Percentiles rank a stretch among this genome's conserved stretches.
phyloP scores from a whole-genome alignment of 73 alveolate genomes.

The Diophrys appendiculata region DNA sequence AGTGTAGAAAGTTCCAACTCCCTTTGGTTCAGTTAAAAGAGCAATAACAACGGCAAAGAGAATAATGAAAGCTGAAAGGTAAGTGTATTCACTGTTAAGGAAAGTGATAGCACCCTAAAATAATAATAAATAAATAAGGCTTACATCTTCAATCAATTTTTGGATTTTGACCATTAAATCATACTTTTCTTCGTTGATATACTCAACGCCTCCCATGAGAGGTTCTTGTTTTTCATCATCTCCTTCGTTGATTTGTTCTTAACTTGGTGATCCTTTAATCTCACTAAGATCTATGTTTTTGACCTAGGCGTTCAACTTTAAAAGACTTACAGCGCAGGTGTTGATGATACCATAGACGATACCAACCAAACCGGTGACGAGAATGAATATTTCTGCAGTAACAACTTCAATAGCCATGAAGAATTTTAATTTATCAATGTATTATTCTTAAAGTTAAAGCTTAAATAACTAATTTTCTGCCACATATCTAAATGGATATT shows the following conservation, averaged over 20 bases:
- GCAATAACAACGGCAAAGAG: conserved; percentile 59
- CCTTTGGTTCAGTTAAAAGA: conserved; percentile 57
- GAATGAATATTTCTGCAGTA: conserved; percentile 6
- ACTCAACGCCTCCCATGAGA: conserved; percentile 18
- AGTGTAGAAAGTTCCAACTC: conserved; percentile 72
- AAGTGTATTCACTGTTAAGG: conserved; percentile 70
- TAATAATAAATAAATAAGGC: too few relatives aligned
- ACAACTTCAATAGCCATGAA: neutral
- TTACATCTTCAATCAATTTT: neutral
- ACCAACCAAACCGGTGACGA: neutral
- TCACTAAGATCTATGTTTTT: neutral
- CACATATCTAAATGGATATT: too few relatives aligned
- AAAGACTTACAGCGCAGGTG: neutral
- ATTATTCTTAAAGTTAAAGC: neutral
- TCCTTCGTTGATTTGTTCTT: neutral
- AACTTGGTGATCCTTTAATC: neutral
- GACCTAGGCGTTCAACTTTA: neutral
- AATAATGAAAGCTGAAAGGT: conserved; percentile 52
- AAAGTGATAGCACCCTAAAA: conserved; percentile 75
- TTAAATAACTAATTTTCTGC: too few relatives aligned
- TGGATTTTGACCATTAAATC: neutral
- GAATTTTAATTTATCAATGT: neutral
- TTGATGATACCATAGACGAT: conserved; percentile 9
- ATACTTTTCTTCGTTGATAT: neutral
- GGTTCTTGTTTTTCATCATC: conserved; percentile 9